Evolutionary conservation across 495 filamentous ascomycete genomes (phyloP), one percentile per base, ranked within the genome.

Genomic region (Usnea hakonensis): DNA sequence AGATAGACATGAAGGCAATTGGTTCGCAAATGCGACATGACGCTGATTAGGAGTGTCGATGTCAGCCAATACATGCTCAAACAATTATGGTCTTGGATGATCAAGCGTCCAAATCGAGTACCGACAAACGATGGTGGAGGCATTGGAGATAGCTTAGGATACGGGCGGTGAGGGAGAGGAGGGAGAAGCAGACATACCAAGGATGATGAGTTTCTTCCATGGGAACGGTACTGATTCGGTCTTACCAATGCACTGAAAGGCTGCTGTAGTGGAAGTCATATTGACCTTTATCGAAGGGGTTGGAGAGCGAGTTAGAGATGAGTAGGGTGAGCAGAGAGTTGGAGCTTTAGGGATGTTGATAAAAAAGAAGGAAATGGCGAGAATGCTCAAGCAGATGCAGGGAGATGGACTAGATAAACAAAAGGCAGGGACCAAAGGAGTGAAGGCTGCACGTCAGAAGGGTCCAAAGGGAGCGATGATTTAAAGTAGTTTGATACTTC

Each of bases 1-100:
- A 97, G 67, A 99, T 96, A 56, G 91, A 96, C 89, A 96, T 97
- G 81, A 99, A 97, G 13, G 94, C 95, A 73, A 99, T 96, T 53
- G 94, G 94, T 74, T 99, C 94, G 79, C 90, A 96, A 74, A 99
- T 95, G 67, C 94, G 86, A 71, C 90, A 95, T 65, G 96, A 74
- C 38, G 92, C 94, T 97, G 66, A 68, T 52, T 55, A 55, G 43
- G 64, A 54, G 21, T 52, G 60, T 52, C 5, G 56, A 61, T 65
- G 74, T 83, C 68, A 83, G 77, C 36, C 32, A 28, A 17, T 33
- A 1, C n/a, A 26, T 32, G 16, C 14, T 32, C n/a, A 41, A 41
- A 37, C n/a, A 13, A 32, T 9, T 3, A 3, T 40, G 17, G n/a
- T 40, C 46, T 26, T n/a, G 35, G 9, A 30, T 30, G 16, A 46